phyloP scores from a whole-genome alignment of 2,329 filamentous ascomycete genomes.

The Gremmenia infestans region DNA sequence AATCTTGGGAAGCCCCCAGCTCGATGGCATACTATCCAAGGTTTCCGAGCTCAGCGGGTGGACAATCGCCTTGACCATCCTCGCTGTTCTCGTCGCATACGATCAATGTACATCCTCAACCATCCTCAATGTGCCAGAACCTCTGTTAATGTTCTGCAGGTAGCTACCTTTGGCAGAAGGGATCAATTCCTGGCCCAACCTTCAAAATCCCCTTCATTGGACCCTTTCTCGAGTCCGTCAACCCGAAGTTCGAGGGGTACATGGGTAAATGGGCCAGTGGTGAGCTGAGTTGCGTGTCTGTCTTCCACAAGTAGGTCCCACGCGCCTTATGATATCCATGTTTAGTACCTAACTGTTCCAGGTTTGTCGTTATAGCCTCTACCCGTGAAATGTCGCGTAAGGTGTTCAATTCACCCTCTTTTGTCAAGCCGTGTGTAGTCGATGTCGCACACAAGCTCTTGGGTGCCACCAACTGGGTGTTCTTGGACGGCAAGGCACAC shows the following conservation, averaged over 20 bases:
- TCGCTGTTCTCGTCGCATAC: conserved; percentile 71
- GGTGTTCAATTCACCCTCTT: conserved; percentile 89
- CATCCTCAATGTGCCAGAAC: background rate
- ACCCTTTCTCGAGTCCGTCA: conserved; percentile 88
- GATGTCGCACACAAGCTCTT: conserved; percentile 92
- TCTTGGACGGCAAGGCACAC: conserved; percentile 89
- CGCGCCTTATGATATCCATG: background rate
- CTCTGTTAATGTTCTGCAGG: conserved; percentile 42
- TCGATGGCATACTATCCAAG: conserved; percentile 21
- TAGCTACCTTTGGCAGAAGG: conserved; percentile 70
- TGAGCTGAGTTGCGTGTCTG: conserved; percentile 90
- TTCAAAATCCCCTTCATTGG: conserved; percentile 86
- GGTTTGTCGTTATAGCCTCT: conserved; percentile 95
- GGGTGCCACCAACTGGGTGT: conserved; percentile 91
- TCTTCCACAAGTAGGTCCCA: conserved; percentile 90
- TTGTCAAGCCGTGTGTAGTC: conserved; percentile 94
- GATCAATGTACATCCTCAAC: conserved; percentile 67
- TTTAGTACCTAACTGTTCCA: conserved; percentile 34
- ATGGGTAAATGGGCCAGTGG: conserved; percentile 89
- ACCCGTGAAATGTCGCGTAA: conserved; percentile 94
- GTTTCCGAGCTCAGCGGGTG: conserved; percentile 43
- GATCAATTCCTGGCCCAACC: conserved; percentile 66
- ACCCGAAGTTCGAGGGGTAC: conserved; percentile 90
- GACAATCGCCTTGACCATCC: conserved; percentile 64
- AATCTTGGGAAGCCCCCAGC: conserved; percentile 21